These are phyloP conservation scores for Ophiostoma sp. DNA, from an alignment of 2,329 filamentous ascomycete species.

Conservation along the genomic window DNA sequence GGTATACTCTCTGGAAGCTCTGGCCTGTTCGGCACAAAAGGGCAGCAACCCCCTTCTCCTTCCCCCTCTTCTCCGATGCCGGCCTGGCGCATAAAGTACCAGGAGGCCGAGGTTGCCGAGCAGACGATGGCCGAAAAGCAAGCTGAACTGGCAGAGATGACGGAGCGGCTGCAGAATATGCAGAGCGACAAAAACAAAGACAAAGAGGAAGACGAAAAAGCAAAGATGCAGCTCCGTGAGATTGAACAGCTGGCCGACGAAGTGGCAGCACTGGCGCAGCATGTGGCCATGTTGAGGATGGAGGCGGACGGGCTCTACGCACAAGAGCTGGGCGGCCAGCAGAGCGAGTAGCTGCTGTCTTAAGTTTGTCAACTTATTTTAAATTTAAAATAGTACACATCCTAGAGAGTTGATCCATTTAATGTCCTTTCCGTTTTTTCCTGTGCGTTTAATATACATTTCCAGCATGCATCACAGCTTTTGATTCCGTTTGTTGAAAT, in stretches of 20 bases:
- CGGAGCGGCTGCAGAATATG: slow-evolving; percentile 19
- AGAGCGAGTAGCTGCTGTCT: slow-evolving; percentile 15
- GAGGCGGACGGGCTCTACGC: slow-evolving; percentile 47
- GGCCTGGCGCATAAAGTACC: slow-evolving; percentile 34
- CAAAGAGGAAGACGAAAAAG: slow-evolving; percentile 21
- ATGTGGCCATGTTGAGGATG: slow-evolving; percentile 38
- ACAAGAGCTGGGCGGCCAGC: slow-evolving; percentile 38
- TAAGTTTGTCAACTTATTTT: too few relatives aligned
- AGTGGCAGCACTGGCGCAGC: slow-evolving; percentile 38
- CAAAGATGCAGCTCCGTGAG: slow-evolving; percentile 27
- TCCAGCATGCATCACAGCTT: not conserved
- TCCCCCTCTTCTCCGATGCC: not conserved
- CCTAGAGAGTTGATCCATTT: too few relatives aligned
- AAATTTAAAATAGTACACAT: too few relatives aligned
- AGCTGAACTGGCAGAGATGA: slow-evolving; percentile 21
- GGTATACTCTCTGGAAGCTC: not conserved
- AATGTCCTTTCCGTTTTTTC: too few relatives aligned
- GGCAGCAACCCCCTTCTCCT: not conserved
- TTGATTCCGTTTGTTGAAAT: not conserved
- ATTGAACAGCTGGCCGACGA: slow-evolving; percentile 34
- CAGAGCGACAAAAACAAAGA: slow-evolving; percentile 12
- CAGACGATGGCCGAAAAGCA: slow-evolving; percentile 33
- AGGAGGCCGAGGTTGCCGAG: slow-evolving; percentile 35
- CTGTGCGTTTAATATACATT: not conserved
- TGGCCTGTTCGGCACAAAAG: not conserved